phyloP scores from a whole-genome alignment of 768 basidiomycete genomes.

The Lentinula sp. region DNA sequence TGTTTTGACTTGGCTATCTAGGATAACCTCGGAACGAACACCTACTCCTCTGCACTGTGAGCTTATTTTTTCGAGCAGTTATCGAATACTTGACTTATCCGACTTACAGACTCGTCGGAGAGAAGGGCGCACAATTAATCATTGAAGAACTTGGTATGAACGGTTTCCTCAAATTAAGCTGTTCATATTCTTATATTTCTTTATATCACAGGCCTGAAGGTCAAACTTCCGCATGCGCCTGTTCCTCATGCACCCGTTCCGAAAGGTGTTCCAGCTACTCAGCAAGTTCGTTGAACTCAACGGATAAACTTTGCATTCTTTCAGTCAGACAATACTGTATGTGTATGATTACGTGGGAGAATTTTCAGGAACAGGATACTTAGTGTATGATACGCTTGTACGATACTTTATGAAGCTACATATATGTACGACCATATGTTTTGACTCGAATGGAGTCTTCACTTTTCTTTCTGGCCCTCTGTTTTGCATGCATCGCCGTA shows the following conservation, averaged over 20 bases:
- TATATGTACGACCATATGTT: too few species aligned
- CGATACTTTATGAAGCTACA: too few species aligned
- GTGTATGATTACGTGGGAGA: too few species aligned
- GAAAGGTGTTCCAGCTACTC: slow-evolving; percentile 44
- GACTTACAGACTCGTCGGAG: slow-evolving; percentile 40
- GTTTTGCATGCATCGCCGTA: too few species aligned
- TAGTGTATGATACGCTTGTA: too few species aligned
- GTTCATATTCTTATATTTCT: neutral
- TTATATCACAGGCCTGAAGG: slow-evolving; percentile 44
- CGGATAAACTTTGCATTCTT: too few species aligned
- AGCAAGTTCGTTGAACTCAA: slow-evolving; percentile 31
- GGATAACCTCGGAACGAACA: slow-evolving; percentile 71
- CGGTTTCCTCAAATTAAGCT: too few species aligned
- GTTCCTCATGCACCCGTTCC: slow-evolving; percentile 64
- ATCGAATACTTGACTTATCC: neutral
- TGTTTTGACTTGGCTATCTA: slow-evolving; percentile 16
- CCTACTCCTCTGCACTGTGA: slow-evolving; percentile 59
- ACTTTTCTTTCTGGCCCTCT: too few species aligned
- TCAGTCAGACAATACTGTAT: too few species aligned
- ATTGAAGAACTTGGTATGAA: slow-evolving; percentile 54
- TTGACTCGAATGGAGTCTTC: too few species aligned
- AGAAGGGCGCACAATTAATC: slow-evolving; percentile 60
- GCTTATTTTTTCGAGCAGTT: neutral
- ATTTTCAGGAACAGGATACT: too few species aligned
- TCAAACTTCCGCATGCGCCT: slow-evolving; percentile 58